A percentile compares a stretch with the other conserved stretches of the same genome.
These are phyloP conservation scores for Leersia perrieri DNA, from an alignment of 176 grass and related monocot species.

Conservation along the genomic window DNA sequence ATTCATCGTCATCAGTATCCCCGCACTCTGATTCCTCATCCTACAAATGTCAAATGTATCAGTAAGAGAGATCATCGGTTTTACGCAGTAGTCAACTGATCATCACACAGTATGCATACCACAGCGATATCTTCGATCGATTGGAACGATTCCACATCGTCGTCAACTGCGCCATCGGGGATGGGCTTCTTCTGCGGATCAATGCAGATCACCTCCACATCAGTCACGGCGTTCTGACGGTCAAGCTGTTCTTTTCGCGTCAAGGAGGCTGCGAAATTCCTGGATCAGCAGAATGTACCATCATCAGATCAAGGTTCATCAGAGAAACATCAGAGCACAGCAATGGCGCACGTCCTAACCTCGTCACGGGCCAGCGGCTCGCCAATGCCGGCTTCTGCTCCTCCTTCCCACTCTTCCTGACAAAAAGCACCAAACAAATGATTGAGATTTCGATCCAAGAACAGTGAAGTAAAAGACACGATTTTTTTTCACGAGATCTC, in stretches of 20 bases:
- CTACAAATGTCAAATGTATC: slow-evolving; percentile 29
- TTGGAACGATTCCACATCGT: slow-evolving; percentile 26
- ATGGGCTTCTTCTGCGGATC: slow-evolving; percentile 20
- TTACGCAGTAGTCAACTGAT: not conserved
- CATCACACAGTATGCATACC: slow-evolving; percentile 37
- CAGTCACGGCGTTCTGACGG: slow-evolving; percentile 21
- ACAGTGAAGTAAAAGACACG: slow-evolving; percentile 1
- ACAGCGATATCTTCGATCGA: slow-evolving; percentile 26
- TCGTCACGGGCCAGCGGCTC: slow-evolving; percentile 53
- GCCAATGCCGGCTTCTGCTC: slow-evolving; percentile 27
- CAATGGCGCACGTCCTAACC: slow-evolving; percentile 35
- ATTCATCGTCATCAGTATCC: slow-evolving; percentile 44
- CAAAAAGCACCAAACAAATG: not conserved
- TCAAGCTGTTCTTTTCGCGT: slow-evolving; percentile 30
- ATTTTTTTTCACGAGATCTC: slow-evolving; percentile 9
- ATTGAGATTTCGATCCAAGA: slow-evolving; percentile 35
- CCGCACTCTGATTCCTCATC: slow-evolving; percentile 29
- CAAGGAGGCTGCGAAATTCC: slow-evolving; percentile 55
- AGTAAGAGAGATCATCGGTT: not conserved
- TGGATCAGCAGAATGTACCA: slow-evolving; percentile 31
- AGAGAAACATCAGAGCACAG: slow-evolving; percentile 16
- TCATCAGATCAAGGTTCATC: not conserved
- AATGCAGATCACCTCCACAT: not conserved
- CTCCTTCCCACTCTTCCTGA: slow-evolving; percentile 36
- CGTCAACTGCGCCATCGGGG: not conserved